A percentile compares a stretch with the other conserved stretches of the same genome.
Evolutionary conservation across 2,329 filamentous ascomycete genomes (phyloP).

Genomic region (Drechslerella stenobrocha): DNA sequence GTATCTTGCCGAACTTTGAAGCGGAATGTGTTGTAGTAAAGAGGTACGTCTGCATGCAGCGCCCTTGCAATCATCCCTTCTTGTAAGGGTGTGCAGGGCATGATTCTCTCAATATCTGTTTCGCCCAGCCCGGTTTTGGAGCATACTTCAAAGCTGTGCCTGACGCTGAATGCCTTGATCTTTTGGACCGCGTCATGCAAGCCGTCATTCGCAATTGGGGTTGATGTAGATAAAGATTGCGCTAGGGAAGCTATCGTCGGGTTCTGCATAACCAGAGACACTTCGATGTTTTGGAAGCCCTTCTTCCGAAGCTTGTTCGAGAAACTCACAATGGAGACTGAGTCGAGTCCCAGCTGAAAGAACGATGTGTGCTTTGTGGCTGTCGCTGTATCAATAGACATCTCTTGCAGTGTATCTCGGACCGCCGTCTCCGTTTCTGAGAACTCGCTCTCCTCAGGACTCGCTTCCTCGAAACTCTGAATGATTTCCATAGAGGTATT

Average conservation of each 20-base stretch:
- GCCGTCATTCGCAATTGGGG: slow-evolving; percentile 34
- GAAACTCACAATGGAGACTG: slow-evolving; percentile 77
- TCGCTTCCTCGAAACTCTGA: slow-evolving; percentile 59
- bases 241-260: slow-evolving; percentile 57
- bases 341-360: slow-evolving; percentile 85
- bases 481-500: slow-evolving; percentile 65
- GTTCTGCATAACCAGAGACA: slow-evolving; percentile 69
- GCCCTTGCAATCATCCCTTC: slow-evolving; percentile 80
- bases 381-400: slow-evolving; percentile 59
- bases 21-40: slow-evolving; percentile 78
- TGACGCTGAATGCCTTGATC: slow-evolving; percentile 68
- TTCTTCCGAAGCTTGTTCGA: slow-evolving; percentile 65
- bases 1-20: slow-evolving; percentile 57
- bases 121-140: slow-evolving; percentile 60
- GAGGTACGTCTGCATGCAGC: slow-evolving; percentile 61
- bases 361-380: slow-evolving; percentile 64
- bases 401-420: slow-evolving; percentile 61
- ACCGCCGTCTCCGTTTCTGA: slow-evolving; percentile 58
- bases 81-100: slow-evolving; percentile 82
- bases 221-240: slow-evolving; percentile 50
- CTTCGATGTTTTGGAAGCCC: slow-evolving; percentile 65
- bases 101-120: slow-evolving; percentile 69
- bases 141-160: slow-evolving; percentile 62
- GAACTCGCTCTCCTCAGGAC: slow-evolving; percentile 13
- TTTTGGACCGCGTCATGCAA: slow-evolving; percentile 63